Evolutionary conservation across 371 early-diverging fungal species (phyloP), one percentile per base, ranked within the genome.

Genomic region (Rhizopus arrhizus): DNA sequence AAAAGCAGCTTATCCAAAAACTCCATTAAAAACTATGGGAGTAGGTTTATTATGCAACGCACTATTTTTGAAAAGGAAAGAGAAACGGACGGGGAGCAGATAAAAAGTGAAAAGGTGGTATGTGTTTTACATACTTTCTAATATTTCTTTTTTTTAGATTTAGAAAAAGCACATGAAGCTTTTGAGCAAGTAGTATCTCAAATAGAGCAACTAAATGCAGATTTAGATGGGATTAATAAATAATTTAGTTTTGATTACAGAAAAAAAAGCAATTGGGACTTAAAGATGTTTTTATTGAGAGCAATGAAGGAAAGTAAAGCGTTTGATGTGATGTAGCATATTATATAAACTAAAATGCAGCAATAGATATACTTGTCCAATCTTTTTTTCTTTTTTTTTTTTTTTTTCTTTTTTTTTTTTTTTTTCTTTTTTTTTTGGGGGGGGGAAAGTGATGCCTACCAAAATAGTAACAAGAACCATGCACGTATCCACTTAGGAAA

Each of bases 291-390:
- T 95, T 95, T 78, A 76, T 86, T 58, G 82, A 81, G 9, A 77
- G 78, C 32, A 82, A 89, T 58, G 78, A 85, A 9, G 85, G 88
- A 56, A 94, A 95, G 84, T 90, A 87, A 43, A 5, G 11, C 13
- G 15, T 43, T 11, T 43, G 15, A 6, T 43, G 15, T 43, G n/a
- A 43, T 11, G 8, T 1, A 9, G 36, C 2, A 9, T 15, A 5
- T 43, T 15, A 13, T 0, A 13, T 13, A 43, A 43, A 13, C 48
- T 57, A 45, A 11, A 4, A 11, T 43, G 0, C 5, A 6, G 31
- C 15, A 22, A 28, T 62, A 88, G 88, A 61, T 93, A 92, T 70
- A 87, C 83, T 0, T 95, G 95, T 69, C 87, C 91, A 33, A 49
- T 95, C 8, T 97, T 96, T 73, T 66, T 93, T 41, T n/a, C n/a